Conservation (phyloP, 495 filamentous ascomycete species). For the Lentithecium fluviatile region DNA sequence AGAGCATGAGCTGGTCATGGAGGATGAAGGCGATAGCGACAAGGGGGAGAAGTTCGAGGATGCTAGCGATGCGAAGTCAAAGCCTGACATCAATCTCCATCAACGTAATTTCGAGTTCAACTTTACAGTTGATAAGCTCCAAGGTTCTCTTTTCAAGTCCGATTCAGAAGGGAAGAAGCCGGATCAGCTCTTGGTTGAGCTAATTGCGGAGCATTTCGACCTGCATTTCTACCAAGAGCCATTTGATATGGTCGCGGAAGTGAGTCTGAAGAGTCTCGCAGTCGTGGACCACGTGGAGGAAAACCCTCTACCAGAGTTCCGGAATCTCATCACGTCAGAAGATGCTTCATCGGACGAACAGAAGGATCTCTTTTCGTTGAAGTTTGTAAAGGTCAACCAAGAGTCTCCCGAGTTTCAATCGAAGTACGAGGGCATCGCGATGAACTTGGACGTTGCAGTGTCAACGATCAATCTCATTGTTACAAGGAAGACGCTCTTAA, state of each 20-base stretch:
- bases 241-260: conserved; percentile 88
- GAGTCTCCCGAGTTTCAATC: conserved; percentile 91
- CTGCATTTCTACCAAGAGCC: conserved; percentile 84
- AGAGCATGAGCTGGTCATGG: conserved; percentile 72
- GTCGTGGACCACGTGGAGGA: conserved; percentile 93
- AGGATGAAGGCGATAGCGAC: conserved; percentile 68
- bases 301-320: conserved; percentile 88
- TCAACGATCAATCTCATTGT: conserved; percentile 96
- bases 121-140: conserved; percentile 87
- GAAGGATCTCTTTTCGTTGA: conserved; percentile 81
- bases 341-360: conserved; percentile 67
- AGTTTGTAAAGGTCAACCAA: conserved; percentile 82
- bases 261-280: conserved; percentile 80
- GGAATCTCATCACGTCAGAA: conserved; percentile 89
- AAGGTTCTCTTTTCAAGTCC: conserved; percentile 84
- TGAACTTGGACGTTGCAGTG: conserved; percentile 84
- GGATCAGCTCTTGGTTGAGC: conserved; percentile 82
- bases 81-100: conserved; percentile 63
- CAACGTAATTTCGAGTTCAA: conserved; percentile 93
- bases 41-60: conserved; percentile 61
- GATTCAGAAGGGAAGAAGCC: conserved; percentile 73
- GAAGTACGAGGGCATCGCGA: conserved; percentile 88
- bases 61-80: conserved; percentile 56
- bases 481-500: conserved; percentile 87
- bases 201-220: conserved; percentile 86